phyloP scores from a whole-genome alignment of 108 stramenopile genomes.

The Cylindrotheca closterium region DNA sequence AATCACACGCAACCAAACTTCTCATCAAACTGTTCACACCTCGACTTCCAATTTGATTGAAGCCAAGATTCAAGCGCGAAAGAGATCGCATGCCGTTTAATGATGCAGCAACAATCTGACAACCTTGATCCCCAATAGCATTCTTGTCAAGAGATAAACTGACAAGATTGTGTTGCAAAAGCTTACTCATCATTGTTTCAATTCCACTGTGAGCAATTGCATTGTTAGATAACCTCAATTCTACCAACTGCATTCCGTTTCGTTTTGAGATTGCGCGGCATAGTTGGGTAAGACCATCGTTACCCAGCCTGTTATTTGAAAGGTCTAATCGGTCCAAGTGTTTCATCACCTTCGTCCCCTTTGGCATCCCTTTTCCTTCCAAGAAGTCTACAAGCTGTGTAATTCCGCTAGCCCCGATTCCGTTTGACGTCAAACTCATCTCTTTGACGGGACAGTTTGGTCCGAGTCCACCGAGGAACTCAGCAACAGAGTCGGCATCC shows the following conservation, averaged over 20 bases:
- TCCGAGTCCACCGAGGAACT: slow-evolving; percentile 62
- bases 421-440: slow-evolving; percentile 71
- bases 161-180: slow-evolving; percentile 76
- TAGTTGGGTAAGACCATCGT: slow-evolving; percentile 69
- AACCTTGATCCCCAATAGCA: slow-evolving; percentile 85
- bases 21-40: slow-evolving; percentile 86
- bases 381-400: slow-evolving; percentile 61
- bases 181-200: slow-evolving; percentile 85
- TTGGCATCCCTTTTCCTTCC: slow-evolving; percentile 47
- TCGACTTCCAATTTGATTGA: slow-evolving; percentile 85
- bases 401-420: slow-evolving; percentile 62
- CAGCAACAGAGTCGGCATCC: slow-evolving; percentile 44
- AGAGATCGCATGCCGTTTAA: slow-evolving; percentile 73
- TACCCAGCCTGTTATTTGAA: slow-evolving; percentile 84
- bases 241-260: slow-evolving; percentile 51
- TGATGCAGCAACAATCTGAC: slow-evolving; percentile 87
- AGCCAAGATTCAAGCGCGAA: slow-evolving; percentile 68
- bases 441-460: slow-evolving; percentile 69
- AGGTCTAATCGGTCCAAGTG: slow-evolving; percentile 74
- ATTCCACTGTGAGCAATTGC: slow-evolving; percentile 67
- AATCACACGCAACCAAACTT: slow-evolving; percentile 77
- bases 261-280: slow-evolving; percentile 70
- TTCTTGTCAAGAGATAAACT: slow-evolving; percentile 84
- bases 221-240: slow-evolving; percentile 71
- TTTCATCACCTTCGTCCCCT: slow-evolving; percentile 54